These are phyloP conservation scores for Castanea sativa DNA, from an alignment of 306 rosid genomes.

Conservation along the genomic window DNA sequence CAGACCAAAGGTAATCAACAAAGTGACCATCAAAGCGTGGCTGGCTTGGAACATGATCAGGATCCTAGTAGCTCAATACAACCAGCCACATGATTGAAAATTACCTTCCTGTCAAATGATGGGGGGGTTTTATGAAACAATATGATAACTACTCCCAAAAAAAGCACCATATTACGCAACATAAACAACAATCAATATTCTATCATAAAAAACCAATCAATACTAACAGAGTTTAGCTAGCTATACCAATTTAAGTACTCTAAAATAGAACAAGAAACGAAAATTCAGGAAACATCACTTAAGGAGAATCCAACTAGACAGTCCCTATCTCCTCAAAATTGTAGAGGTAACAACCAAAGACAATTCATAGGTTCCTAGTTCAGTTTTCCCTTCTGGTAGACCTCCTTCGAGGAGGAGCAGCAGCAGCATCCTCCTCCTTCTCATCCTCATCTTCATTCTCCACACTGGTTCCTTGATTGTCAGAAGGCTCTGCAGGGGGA, in stretches of 20 bases:
- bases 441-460: conserved; percentile 57
- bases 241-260: neutral
- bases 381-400: conserved; percentile 56
- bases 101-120: too few relatives aligned
- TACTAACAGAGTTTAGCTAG: neutral
- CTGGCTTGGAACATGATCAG: neutral
- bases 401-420: conserved; percentile 59
- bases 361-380: neutral
- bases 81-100: too few relatives aligned
- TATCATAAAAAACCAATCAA: neutral
- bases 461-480: conserved; percentile 29
- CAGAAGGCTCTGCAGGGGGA: conserved; percentile 38
- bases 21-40: neutral
- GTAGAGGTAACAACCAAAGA: neutral
- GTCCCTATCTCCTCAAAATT: neutral
- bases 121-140: too few relatives aligned
- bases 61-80: too few relatives aligned
- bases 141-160: too few relatives aligned
- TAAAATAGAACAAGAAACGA: neutral
- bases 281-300: neutral
- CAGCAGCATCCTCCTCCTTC: conserved; percentile 21
- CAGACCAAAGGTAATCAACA: neutral
- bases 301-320: neutral
- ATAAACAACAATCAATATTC: neutral
- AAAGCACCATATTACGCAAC: neutral